These are phyloP conservation scores for Crepidotus variabilis DNA, from an alignment of 768 basidiomycete genomes.

Conservation along the genomic window DNA sequence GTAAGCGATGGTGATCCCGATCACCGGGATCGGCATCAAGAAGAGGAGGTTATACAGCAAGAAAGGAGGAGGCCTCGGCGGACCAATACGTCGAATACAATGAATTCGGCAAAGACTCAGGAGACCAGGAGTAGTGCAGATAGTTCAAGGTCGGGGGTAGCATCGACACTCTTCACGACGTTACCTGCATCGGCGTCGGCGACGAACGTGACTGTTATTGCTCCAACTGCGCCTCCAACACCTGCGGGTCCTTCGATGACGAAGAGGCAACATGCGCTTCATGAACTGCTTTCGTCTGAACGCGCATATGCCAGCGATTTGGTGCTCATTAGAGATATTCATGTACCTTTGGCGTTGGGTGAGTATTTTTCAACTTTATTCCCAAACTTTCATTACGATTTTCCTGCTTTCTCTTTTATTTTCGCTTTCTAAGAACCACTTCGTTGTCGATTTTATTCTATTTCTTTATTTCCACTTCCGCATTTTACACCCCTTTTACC, in stretches of 20 bases:
- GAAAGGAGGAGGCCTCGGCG: background rate
- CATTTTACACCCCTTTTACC: background rate
- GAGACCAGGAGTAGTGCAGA: background rate
- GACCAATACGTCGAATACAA: no score
- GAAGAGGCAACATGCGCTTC: conserved; percentile 75
- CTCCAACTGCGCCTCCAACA: conserved; percentile 10
- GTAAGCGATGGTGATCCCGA: conserved; percentile 6
- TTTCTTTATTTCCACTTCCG: background rate
- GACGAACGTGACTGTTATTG: background rate
- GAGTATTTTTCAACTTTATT: conserved; percentile 19
- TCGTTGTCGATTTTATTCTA: background rate
- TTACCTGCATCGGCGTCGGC: background rate
- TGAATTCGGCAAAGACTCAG: background rate
- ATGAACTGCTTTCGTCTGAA: conserved; percentile 76
- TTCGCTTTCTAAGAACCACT: background rate
- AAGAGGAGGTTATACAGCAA: background rate
- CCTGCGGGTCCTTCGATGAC: conserved; percentile 34
- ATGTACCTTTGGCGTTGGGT: conserved; percentile 79
- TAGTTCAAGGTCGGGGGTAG: background rate
- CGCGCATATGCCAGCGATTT: conserved; percentile 83
- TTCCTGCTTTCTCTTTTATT: background rate
- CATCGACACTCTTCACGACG: no score
- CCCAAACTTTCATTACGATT: background rate
- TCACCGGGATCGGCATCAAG: background rate
- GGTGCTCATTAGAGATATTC: conserved; percentile 70